These are phyloP conservation scores for Elsinoe australis DNA, from an alignment of 2,329 filamentous ascomycete genomes.

Conservation along the genomic window DNA sequence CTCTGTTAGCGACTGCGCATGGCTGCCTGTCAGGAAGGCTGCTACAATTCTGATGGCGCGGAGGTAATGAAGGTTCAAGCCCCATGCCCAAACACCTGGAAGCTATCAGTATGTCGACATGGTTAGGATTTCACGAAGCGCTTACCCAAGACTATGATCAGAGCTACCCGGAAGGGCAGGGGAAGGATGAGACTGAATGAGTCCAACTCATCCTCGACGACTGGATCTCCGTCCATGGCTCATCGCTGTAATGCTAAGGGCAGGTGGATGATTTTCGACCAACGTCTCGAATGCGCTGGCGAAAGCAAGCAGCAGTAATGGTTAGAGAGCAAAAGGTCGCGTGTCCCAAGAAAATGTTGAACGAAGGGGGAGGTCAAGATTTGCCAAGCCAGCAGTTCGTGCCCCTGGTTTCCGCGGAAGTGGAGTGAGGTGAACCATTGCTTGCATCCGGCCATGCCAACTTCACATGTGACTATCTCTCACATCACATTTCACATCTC, in stretches of 20 bases:
- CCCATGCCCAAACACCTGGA: conserved; percentile 90
- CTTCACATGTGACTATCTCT: not conserved
- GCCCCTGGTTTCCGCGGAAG: conserved; percentile 7
- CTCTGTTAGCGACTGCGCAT: conserved; percentile 2
- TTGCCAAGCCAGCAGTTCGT: conserved; percentile 12
- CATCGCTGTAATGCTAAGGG: not conserved
- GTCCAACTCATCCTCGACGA: conserved; percentile 63
- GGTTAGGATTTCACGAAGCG: not conserved
- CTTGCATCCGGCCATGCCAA: not conserved
- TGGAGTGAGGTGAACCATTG: not conserved
- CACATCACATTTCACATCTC: not conserved
- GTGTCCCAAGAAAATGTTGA: conserved; percentile 11
- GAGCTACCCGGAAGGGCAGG: conserved; percentile 78
- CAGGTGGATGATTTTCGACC: not conserved
- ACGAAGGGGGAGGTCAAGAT: not conserved
- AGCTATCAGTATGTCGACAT: conserved; percentile 8
- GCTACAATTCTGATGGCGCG: conserved; percentile 65
- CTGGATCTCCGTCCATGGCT: conserved; percentile 64
- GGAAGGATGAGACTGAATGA: conserved; percentile 80
- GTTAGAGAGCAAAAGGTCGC: too few species aligned
- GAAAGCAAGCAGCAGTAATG: too few species aligned
- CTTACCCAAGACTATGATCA: conserved; percentile 77
- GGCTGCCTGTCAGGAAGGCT: conserved; percentile 24
- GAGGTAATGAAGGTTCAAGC: conserved; percentile 81
- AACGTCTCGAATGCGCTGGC: not conserved